Conservation (phyloP, 306 rosid genomes). For the Oxytropis ochrocephala region DNA sequence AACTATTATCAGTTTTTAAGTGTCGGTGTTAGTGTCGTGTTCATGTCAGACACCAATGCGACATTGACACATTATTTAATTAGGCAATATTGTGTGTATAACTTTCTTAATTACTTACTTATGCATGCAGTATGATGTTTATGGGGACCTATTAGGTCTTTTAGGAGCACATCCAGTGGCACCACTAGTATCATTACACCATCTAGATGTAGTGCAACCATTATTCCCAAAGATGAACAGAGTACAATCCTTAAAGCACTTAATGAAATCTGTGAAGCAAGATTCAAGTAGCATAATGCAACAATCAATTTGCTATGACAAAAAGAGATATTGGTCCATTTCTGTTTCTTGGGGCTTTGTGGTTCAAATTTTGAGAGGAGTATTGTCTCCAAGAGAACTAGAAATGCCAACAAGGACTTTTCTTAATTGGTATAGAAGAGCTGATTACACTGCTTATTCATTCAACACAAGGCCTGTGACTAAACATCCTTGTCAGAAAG, state of each 20-base stretch:
- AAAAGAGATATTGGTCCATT: constrained; percentile 54
- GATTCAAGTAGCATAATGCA: constrained; percentile 77
- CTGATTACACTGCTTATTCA: constrained; percentile 28
- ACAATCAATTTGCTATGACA: constrained; percentile 80
- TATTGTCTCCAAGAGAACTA: constrained; percentile 63
- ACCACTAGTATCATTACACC: constrained; percentile 63
- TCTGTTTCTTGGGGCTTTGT: constrained; percentile 83
- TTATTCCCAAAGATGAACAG: constrained; percentile 50
- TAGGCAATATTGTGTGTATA: background rate
- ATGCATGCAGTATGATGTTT: constrained; percentile 63
- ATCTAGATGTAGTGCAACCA: constrained; percentile 64
- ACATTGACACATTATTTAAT: background rate
- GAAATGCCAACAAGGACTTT: constrained; percentile 74
- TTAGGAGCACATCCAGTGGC: constrained; percentile 66
- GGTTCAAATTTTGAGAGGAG: constrained; percentile 63
- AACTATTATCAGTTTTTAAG: no score
- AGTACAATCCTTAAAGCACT: constrained; percentile 37
- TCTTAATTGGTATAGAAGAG: constrained; percentile 63
- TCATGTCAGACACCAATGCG: no score
- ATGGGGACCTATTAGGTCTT: constrained; percentile 67
- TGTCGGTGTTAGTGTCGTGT: no score
- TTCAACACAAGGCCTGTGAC: constrained; percentile 78
- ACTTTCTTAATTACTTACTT: background rate
- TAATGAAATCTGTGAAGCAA: constrained; percentile 43
- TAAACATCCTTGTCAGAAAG: constrained; percentile 72